Base-by-base conservation (phyloP, 73 alveolate genomes). In the Paramecium tetraurelia region DNA sequence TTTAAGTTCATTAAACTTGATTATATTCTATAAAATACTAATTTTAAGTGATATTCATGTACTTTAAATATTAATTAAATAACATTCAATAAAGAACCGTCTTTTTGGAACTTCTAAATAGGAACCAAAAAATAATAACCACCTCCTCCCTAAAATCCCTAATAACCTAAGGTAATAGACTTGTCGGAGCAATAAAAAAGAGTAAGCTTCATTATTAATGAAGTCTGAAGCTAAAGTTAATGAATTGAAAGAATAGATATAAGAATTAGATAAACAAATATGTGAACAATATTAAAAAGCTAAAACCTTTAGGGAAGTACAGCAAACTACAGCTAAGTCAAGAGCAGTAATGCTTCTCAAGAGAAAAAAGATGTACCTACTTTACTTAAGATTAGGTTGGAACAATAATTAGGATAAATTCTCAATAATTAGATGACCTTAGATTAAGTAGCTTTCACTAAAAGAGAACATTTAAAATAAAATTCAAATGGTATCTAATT, bases 191-290 rank as follows among this genome's bases (percentile, higher is more conserved):
- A 89, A 89, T 72, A 77, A 36, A 89, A 89, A 43, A 89, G 94
- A 71, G 94, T 89, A 89, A 33, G 11, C 11, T 71, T 44, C 31
- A 44, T 20, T 16, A 9, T 11, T 41, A n/a, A 27, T 11, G n/a
- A 40, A 89, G 94, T 58, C 63, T 59, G 94, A 89, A 68, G 84
- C 71, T 14, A 89, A 83, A 71, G 94, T 89, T 35, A 89, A 89
- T 10, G 94, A 89, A 72, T 63, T 89, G 71, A 63, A 72, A 44
- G 94, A 89, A 46, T 36, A 63, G 1, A 89, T 89, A 18, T 40
- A 40, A 24, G 84, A 89, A 36, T 18, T 89, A n/a, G 94, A 89
- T 70, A 89, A 89, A 59, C 36, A 89, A 14, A 63, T 89, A 22
- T 38, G 89, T 22, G 94, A 89, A 12, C 40, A 41, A 29, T 89